Conservation (phyloP, 2,329 filamentous ascomycete species). For the Beauveria brongniartii region DNA sequence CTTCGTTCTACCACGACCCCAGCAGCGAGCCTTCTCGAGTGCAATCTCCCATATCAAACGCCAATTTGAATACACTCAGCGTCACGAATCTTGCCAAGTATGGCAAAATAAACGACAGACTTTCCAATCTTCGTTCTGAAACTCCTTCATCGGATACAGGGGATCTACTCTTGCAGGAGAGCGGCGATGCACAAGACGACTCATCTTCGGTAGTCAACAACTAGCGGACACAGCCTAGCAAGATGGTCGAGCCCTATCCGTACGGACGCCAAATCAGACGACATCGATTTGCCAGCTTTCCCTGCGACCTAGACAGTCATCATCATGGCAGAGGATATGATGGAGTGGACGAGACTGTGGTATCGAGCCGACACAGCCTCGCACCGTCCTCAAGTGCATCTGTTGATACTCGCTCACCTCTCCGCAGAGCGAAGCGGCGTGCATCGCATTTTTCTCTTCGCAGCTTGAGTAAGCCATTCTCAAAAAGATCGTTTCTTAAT, state of each 20-base stretch:
- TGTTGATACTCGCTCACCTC: slow-evolving; percentile 6
- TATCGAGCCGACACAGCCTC: slow-evolving; percentile 4
- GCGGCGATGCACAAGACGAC: slow-evolving; percentile 18
- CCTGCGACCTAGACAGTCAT: not conserved
- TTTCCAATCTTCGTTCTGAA: slow-evolving; percentile 23
- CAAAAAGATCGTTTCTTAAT: slow-evolving; percentile 20
- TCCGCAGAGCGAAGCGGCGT: slow-evolving; percentile 22
- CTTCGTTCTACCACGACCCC: slow-evolving; percentile 11
- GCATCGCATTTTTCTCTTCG: slow-evolving; percentile 24
- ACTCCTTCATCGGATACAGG: slow-evolving; percentile 13
- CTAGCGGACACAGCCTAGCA: slow-evolving; percentile 20
- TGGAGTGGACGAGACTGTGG: slow-evolving; percentile 1
- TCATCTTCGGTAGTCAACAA: slow-evolving; percentile 18
- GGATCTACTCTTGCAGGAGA: not conserved
- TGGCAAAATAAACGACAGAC: slow-evolving; percentile 20
- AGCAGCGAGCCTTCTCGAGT: slow-evolving; percentile 13
- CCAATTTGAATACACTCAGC: slow-evolving; percentile 18
- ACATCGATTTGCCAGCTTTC: not conserved
- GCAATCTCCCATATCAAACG: slow-evolving; percentile 22
- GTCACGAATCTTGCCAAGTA: slow-evolving; percentile 23
- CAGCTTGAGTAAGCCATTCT: slow-evolving; percentile 20
- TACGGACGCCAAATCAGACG: not conserved
- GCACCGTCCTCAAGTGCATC: not conserved
- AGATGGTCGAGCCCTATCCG: not conserved
- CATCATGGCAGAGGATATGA: slow-evolving; percentile 1